phyloP scores from a whole-genome alignment of 225 moss, liverwort and hornwort species.

The Pseudoscleropodium purum region DNA sequence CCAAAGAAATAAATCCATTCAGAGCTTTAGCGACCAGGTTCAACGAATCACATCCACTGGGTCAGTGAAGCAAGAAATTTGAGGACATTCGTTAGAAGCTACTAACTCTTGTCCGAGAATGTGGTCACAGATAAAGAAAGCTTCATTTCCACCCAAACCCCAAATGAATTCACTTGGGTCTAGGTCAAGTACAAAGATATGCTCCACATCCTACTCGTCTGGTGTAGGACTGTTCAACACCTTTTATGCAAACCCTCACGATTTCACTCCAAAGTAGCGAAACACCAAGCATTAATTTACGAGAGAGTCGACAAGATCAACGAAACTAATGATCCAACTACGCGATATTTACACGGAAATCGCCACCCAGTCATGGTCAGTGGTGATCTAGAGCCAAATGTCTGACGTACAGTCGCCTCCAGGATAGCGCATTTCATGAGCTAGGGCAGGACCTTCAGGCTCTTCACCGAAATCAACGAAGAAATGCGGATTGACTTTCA shows the following conservation, averaged over 20 bases:
- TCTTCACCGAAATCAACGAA: slow-evolving; percentile 84
- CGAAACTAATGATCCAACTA: neutral
- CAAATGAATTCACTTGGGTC: neutral
- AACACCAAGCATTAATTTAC: neutral
- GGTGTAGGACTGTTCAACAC: neutral
- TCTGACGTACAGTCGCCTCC: slow-evolving; percentile 98
- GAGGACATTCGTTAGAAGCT: neutral
- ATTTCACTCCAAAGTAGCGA: neutral
- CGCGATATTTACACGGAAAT: neutral
- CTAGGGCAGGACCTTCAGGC: slow-evolving; percentile 83
- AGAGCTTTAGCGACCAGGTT: neutral
- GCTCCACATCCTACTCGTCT: neutral
- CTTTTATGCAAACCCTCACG: neutral
- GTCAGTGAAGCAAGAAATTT: neutral
- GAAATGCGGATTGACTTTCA: slow-evolving; percentile 63
- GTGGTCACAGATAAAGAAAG: neutral
- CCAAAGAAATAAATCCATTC: neutral
- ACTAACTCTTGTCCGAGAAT: neutral
- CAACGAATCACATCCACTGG: neutral
- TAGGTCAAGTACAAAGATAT: neutral
- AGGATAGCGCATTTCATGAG: slow-evolving; percentile 96
- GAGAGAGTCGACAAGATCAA: neutral
- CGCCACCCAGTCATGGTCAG: neutral
- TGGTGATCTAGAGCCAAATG: slow-evolving; percentile 58
- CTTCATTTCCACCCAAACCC: neutral